Conservation (phyloP, 1,284 basidiomycete species). For the Heterobasidion irregulare region DNA sequence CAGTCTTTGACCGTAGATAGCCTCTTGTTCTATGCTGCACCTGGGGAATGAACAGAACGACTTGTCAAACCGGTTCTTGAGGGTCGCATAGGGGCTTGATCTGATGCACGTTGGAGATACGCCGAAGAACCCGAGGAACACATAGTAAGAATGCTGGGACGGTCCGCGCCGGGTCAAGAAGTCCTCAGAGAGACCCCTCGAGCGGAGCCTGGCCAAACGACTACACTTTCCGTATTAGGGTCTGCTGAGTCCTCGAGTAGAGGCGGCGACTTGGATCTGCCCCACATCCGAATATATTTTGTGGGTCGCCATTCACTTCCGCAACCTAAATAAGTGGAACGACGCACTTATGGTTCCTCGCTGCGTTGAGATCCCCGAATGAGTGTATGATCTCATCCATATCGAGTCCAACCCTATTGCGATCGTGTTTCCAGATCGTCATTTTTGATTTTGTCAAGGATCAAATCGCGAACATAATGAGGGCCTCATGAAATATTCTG, state of each 20-base stretch:
- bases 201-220: neutral
- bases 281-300: neutral
- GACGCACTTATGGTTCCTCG: no score
- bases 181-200: neutral
- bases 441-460: no score
- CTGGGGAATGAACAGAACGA: neutral
- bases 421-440: no score
- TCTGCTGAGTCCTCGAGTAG: neutral
- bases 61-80: neutral
- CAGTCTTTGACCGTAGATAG: no score
- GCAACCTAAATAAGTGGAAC: no score
- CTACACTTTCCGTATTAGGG: conserved; percentile 1
- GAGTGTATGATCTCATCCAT: no score
- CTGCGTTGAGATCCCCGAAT: no score
- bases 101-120: neutral
- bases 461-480: no score
- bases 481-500: no score
- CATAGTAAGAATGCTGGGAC: neutral
- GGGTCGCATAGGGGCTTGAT: neutral
- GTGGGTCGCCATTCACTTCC: no score
- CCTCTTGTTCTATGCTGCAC: no score
- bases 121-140: neutral
- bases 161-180: neutral
- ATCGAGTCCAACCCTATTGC: no score
- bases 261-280: neutral